Base-by-base conservation (phyloP, 2,329 filamentous ascomycete genomes). In the Pseudophaeomoniella oleicola region DNA sequence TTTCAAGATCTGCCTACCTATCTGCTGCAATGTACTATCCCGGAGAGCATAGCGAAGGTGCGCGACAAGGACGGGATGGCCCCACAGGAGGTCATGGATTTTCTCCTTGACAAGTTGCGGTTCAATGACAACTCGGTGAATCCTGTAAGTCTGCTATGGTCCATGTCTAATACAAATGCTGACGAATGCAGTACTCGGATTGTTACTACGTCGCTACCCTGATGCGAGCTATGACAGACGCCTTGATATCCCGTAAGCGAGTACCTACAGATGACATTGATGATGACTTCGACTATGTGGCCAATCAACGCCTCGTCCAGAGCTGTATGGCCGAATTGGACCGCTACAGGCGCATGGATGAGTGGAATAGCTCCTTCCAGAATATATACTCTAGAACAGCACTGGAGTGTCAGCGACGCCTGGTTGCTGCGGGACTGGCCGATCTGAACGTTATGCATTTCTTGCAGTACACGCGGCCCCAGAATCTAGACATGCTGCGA, bases 81-180 rank as follows among this genome's bases (percentile, higher is more conserved):
- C 37, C 87, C 88, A 0, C 67, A 79, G 50, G 68, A 78, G 36
- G 85, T 85, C 4, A 82, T 87, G 39, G 72, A 74, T 29, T 93
- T 94, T 55, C 72, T 98, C 34, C 72, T 93, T 15, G 86, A 94
- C 47, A 82, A 92, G 52, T 66, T 98, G 19, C 79, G 82, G 34
- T 88, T 86, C 62, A 98, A 98, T 52, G 87, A 98, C 58, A 98
- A 98, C 52, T 78, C 81, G 2, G 80, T 82, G 41, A 98, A 98
- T 48, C 64, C 64, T 50, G 63, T 66, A 52, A 49, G 53, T 38
- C 13, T 4, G 6, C 18, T 16, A n/a, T 1, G 12, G 16, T 35
- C 29, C 11, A 30, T 3, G n/a, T 14, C 18, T 17, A 6, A 13
- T 29, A 6, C 18, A 30, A 34, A 6, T 4, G 30, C 41, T 46